Conservation (phyloP, 805 yeast genomes). For the Clavispora asparagi region DNA sequence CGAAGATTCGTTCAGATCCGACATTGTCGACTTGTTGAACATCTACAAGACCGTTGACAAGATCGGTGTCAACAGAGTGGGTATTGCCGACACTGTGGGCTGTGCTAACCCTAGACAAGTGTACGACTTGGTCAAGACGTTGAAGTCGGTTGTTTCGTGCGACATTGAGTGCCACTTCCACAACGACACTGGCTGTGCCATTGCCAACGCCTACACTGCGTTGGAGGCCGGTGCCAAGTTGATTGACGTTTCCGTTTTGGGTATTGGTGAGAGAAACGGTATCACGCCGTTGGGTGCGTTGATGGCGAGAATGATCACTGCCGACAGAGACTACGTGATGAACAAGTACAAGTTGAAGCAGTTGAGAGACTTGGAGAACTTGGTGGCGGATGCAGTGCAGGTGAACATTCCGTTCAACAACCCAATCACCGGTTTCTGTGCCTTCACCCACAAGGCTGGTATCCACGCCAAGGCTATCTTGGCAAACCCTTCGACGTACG, state of each 20-base stretch:
- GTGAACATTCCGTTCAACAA: constrained; percentile 58
- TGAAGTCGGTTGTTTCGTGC: constrained; percentile 52
- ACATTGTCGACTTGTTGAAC: constrained; percentile 53
- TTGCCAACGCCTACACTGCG: constrained; percentile 60
- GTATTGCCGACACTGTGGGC: constrained; percentile 61
- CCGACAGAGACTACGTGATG: constrained; percentile 54
- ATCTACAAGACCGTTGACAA: constrained; percentile 58
- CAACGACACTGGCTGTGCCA: constrained; percentile 61
- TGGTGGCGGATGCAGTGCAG: constrained; percentile 55
- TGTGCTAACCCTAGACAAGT: constrained; percentile 63
- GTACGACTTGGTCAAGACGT: constrained; percentile 53
- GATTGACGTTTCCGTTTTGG: constrained; percentile 55
- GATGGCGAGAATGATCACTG: constrained; percentile 61
- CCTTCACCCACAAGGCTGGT: constrained; percentile 62
- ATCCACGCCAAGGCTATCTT: constrained; percentile 59
- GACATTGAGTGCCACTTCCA: constrained; percentile 61
- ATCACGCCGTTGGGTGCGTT: constrained; percentile 58
- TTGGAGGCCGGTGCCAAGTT: constrained; percentile 59
- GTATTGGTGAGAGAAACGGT: constrained; percentile 62
- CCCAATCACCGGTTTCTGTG: constrained; percentile 62
- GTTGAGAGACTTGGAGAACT: constrained; percentile 52
- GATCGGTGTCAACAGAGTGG: constrained; percentile 58
- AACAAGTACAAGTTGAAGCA: constrained; percentile 53
- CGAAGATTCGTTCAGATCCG: constrained; percentile 58
- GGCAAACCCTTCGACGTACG: constrained; percentile 61